phyloP scores from a whole-genome alignment of 2,329 filamentous ascomycete genomes.

The Paraphoma chrysanthemicola region DNA sequence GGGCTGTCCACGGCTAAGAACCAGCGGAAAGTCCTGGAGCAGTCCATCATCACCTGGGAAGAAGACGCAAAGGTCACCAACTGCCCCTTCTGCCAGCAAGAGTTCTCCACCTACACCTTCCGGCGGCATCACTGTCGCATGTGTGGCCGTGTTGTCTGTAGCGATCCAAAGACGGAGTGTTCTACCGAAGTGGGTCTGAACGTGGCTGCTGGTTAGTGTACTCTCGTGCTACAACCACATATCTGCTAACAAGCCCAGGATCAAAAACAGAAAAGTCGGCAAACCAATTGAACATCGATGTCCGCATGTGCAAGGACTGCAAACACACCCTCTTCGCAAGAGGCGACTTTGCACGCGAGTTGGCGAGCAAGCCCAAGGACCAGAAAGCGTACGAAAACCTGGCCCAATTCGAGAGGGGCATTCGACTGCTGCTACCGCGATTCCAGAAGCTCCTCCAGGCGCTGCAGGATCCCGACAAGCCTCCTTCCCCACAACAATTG shows the following conservation, averaged over 20 bases:
- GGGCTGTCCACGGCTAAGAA: conserved; percentile 69
- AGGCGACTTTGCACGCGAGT: conserved; percentile 77
- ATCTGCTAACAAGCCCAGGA: conserved; percentile 18
- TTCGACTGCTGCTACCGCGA: conserved; percentile 78
- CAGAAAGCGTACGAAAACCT: conserved; percentile 84
- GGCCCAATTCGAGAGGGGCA: conserved; percentile 85
- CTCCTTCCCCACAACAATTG: conserved; percentile 73
- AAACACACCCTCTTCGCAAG: conserved; percentile 73
- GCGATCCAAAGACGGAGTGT: conserved; percentile 82
- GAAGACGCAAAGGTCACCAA: conserved; percentile 80
- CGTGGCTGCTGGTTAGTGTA: conserved; percentile 67
- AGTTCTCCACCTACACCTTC: conserved; percentile 92
- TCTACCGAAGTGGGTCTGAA: conserved; percentile 84
- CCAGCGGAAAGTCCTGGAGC: conserved; percentile 81
- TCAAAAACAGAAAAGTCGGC: conserved; percentile 51
- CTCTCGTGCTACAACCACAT: not conserved
- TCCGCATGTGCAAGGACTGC: conserved; percentile 94
- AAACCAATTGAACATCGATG: conserved; percentile 72
- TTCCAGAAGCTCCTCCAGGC: conserved; percentile 80
- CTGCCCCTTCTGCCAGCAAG: conserved; percentile 95
- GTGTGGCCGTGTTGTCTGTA: conserved; percentile 92
- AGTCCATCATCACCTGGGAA: conserved; percentile 94
- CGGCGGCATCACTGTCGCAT: conserved; percentile 92
- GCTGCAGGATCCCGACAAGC: conserved; percentile 74
- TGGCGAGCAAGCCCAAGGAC: conserved; percentile 72